Conservation (phyloP, 148 eudicot species). For the Silene latifolia region DNA sequence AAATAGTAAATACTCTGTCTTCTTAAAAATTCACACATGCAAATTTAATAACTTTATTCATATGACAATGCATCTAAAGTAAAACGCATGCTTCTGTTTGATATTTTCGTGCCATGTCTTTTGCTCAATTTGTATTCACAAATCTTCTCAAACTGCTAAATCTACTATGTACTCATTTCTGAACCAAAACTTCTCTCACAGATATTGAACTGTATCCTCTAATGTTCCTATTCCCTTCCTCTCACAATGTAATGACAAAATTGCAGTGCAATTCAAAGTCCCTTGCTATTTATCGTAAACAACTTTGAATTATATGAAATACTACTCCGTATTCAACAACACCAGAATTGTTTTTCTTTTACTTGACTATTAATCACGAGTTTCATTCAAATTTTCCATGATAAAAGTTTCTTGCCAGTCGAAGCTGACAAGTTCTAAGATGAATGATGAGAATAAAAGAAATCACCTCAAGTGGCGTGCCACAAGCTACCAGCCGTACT, state of each 20-base stretch:
- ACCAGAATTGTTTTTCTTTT: neutral
- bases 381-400: neutral
- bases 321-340: constrained; percentile 1
- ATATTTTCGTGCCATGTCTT: neutral
- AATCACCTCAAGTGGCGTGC: constrained; percentile 85
- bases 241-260: neutral
- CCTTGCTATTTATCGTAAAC: neutral
- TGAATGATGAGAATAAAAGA: constrained; percentile 10
- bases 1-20: neutral
- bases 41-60: neutral
- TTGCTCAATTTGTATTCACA: neutral
- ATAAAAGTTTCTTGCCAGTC: neutral
- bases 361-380: constrained; percentile 2
- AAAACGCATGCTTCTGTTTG: neutral
- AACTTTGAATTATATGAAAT: neutral
- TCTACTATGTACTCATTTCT: neutral
- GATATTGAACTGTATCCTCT: neutral
- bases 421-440: neutral
- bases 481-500: constrained; percentile 79
- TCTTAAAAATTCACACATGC: constrained; percentile 4
- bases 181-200: neutral
- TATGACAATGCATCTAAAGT: too few relatives aligned
- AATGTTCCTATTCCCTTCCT: neutral
- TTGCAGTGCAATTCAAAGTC: neutral
- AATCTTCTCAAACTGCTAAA: neutral